phyloP scores from a whole-genome alignment of 164 flowering plant genomes.

The Chimonanthus salicifolius region DNA sequence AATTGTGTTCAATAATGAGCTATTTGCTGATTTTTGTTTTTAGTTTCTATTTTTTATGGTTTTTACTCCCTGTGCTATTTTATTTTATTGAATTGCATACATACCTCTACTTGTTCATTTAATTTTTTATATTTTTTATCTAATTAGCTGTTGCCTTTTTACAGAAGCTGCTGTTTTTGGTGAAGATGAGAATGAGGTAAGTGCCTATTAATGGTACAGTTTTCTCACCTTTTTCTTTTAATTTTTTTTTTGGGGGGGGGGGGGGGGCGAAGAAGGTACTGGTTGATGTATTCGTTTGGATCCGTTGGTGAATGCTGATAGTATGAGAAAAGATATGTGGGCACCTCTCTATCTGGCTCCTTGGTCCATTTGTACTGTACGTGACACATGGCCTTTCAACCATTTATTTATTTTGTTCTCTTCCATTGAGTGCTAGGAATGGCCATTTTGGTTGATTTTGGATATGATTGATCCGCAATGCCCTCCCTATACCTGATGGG shows the following conservation, averaged over 20 bases:
- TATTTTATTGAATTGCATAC: not conserved
- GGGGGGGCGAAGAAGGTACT: not conserved
- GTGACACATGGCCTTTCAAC: too few relatives aligned
- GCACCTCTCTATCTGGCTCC: too few relatives aligned
- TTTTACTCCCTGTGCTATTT: not conserved
- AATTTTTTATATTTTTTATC: not conserved
- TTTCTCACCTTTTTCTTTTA: not conserved
- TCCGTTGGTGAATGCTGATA: not conserved
- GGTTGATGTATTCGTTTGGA: not conserved
- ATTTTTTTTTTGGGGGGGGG: too few relatives aligned
- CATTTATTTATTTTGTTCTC: too few relatives aligned
- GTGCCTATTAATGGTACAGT: conserved; percentile 11
- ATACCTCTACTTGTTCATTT: not conserved
- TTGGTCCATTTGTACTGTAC: too few relatives aligned
- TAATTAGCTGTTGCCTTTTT: conserved; percentile 11
- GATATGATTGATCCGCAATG: too few relatives aligned
- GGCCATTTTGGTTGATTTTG: too few relatives aligned
- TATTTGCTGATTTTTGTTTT: not conserved
- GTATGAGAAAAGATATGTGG: too few relatives aligned
- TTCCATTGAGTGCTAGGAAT: too few relatives aligned
- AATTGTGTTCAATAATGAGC: not conserved
- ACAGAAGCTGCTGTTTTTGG: conserved; percentile 86
- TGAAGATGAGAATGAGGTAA: conserved; percentile 49
- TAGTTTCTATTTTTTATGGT: not conserved
- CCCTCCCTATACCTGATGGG: too few relatives aligned